phyloP scores from a whole-genome alignment of 2,329 filamentous ascomycete species.

The Shiraia sp. region DNA sequence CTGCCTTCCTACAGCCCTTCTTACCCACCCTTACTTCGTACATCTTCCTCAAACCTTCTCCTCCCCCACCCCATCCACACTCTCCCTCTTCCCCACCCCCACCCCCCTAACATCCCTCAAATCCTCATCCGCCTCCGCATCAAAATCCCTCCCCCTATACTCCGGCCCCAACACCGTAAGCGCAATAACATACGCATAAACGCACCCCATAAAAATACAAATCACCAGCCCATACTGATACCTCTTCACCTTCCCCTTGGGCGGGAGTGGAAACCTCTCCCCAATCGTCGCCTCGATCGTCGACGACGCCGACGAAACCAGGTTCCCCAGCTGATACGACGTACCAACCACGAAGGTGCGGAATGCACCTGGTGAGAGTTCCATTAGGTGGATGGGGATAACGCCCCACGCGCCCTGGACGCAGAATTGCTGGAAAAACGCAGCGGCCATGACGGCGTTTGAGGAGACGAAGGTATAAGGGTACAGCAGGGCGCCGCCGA shows the following conservation, averaged over 20 bases:
- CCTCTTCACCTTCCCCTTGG: constrained; percentile 44
- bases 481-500: constrained; percentile 78
- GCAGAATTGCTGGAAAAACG: constrained; percentile 72
- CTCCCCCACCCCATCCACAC: constrained; percentile 11
- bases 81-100: constrained; percentile 9
- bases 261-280: constrained; percentile 71
- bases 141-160: constrained; percentile 43
- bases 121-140: constrained; percentile 40
- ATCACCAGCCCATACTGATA: constrained; percentile 78
- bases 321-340: constrained; percentile 76
- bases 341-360: constrained; percentile 76
- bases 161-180: constrained; percentile 66
- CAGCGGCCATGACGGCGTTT: constrained; percentile 71
- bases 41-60: constrained; percentile 7
- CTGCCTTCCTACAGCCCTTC: not conserved
- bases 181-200: constrained; percentile 67
- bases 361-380: constrained; percentile 72
- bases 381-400: constrained; percentile 72
- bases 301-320: constrained; percentile 69
- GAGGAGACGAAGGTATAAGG: constrained; percentile 74
- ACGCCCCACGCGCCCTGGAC: constrained; percentile 51
- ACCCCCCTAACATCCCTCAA: constrained; percentile 31
- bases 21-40: not conserved
- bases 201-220: constrained; percentile 87
- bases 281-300: constrained; percentile 79